These are phyloP conservation scores for Eutypa lata DNA, from an alignment of 2,329 filamentous ascomycete species.

Conservation along the genomic window DNA sequence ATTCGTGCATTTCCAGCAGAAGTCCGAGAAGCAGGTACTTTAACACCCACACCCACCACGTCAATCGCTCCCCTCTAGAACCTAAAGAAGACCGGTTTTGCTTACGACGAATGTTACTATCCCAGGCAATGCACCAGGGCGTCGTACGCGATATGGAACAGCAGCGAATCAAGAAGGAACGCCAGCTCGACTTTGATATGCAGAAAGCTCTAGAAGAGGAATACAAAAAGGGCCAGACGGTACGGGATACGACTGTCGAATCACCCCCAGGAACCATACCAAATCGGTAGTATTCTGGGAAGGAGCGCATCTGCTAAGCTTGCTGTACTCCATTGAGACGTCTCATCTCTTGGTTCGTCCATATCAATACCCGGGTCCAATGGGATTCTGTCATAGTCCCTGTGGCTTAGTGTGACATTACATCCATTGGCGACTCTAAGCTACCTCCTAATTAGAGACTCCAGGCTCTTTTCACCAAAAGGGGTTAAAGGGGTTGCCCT, in stretches of 20 bases:
- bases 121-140: constrained; percentile 88
- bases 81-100: no score
- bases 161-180: constrained; percentile 83
- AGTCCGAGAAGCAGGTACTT: constrained; percentile 75
- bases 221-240: constrained; percentile 84
- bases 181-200: constrained; percentile 92
- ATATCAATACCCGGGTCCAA: no score
- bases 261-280: constrained; percentile 12
- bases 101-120: neutral
- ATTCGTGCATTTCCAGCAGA: constrained; percentile 88
- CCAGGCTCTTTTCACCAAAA: no score
- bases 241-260: constrained; percentile 36
- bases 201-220: constrained; percentile 82
- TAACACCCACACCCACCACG: no score
- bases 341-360: no score
- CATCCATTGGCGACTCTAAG: no score
- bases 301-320: neutral
- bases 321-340: no score
- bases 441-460: no score
- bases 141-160: constrained; percentile 94
- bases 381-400: no score
- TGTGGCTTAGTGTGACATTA: no score
- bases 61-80: no score
- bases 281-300: constrained; percentile 13
- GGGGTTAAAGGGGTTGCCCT: no score